These are phyloP conservation scores for Pleurotus eryngii DNA, from an alignment of 768 basidiomycete species.

Conservation along the genomic window DNA sequence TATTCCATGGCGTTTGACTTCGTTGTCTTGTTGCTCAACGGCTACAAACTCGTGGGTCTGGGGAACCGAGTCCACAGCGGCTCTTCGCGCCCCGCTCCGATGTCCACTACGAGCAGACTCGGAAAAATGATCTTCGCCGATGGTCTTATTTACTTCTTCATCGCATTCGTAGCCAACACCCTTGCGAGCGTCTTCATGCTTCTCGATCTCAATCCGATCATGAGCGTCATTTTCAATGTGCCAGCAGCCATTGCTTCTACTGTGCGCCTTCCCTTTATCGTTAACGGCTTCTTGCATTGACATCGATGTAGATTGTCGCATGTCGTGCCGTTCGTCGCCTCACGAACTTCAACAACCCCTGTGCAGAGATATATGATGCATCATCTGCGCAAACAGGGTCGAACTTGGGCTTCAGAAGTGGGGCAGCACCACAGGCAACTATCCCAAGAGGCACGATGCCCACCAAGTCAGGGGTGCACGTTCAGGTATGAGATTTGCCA, in stretches of 20 bases:
- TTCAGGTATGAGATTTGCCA: background rate
- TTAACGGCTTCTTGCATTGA: no score
- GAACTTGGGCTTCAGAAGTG: background rate
- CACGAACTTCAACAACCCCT: slow-evolving; percentile 25
- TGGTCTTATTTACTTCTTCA: slow-evolving; percentile 71
- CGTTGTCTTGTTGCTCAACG: slow-evolving; percentile 54
- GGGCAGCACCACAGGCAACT: background rate
- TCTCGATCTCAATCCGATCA: slow-evolving; percentile 64
- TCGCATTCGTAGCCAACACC: slow-evolving; percentile 54
- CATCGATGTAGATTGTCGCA: slow-evolving; percentile 15
- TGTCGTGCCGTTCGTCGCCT: slow-evolving; percentile 40
- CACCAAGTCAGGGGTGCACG: slow-evolving; percentile 7
- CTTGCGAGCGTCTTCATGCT: slow-evolving; percentile 63
- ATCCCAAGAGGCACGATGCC: background rate
- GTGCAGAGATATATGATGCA: slow-evolving; percentile 1
- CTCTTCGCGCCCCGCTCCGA: slow-evolving; percentile 14
- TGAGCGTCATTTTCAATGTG: slow-evolving; percentile 73
- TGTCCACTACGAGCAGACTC: slow-evolving; percentile 40
- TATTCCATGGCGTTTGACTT: slow-evolving; percentile 78
- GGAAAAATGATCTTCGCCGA: slow-evolving; percentile 66
- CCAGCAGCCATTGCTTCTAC: slow-evolving; percentile 68
- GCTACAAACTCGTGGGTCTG: slow-evolving; percentile 48
- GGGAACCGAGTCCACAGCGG: slow-evolving; percentile 1
- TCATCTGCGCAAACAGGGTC: slow-evolving; percentile 2
- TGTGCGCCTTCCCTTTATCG: slow-evolving; percentile 30